phyloP scores from a whole-genome alignment of 176 grass and related monocot species.

The Puya raimondii region DNA sequence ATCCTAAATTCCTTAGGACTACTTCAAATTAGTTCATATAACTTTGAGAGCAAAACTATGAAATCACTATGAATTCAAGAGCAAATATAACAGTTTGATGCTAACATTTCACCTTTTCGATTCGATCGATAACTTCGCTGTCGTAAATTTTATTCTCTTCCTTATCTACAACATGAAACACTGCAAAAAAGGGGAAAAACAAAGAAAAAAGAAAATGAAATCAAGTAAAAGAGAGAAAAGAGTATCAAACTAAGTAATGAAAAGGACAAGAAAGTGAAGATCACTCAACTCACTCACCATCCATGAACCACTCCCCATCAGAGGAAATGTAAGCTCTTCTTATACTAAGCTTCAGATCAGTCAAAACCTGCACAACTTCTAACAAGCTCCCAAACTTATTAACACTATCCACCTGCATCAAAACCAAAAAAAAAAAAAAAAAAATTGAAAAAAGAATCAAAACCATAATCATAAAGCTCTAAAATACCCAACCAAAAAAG shows the following conservation, averaged over 20 bases:
- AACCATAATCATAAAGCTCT: neutral
- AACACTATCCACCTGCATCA: conserved; percentile 78
- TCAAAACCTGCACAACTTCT: conserved; percentile 92
- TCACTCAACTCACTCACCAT: conserved; percentile 38
- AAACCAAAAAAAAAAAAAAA: neutral
- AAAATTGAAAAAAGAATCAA: neutral
- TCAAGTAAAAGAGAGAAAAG: neutral
- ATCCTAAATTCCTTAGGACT: neutral
- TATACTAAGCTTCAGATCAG: conserved; percentile 83
- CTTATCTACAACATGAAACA: conserved; percentile 96
- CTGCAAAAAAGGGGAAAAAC: conserved; percentile 29
- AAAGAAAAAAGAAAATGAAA: neutral
- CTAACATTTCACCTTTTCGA: conserved; percentile 46
- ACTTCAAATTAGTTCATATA: neutral
- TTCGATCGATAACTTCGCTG: conserved; percentile 58
- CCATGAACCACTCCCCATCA: conserved; percentile 99
- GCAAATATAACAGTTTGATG: neutral
- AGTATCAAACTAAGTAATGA: neutral
- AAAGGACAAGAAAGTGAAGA: too few relatives aligned
- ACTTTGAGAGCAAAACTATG: neutral
- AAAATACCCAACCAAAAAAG: neutral
- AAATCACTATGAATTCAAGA: neutral
- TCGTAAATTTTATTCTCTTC: conserved; percentile 79
- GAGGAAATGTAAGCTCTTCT: conserved; percentile 93
- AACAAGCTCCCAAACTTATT: conserved; percentile 93